A percentile compares a stretch with the other conserved stretches of the same genome.
Evolutionary conservation across 75 land plant species (phyloP).

Genomic region (Sequoiadendron giganteum): DNA sequence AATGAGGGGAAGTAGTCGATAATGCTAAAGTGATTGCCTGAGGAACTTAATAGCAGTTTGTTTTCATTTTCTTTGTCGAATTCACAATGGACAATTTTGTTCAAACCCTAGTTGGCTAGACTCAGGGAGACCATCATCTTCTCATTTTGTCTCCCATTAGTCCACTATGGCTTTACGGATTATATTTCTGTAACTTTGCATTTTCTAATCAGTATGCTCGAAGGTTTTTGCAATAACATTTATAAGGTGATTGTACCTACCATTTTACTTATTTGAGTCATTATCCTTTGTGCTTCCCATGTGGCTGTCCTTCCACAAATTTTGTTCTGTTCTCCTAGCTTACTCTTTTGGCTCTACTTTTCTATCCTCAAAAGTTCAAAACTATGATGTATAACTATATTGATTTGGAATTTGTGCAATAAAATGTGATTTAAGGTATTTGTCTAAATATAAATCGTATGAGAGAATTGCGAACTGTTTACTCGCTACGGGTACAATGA

Average conservation of each 20-base stretch:
- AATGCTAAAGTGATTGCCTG: background rate
- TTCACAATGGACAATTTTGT: background rate
- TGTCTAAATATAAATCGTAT: too few species aligned
- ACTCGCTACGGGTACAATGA: too few species aligned
- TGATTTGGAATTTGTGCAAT: background rate
- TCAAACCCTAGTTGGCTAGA: background rate
- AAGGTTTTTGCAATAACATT: background rate
- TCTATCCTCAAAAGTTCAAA: background rate
- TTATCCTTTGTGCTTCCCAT: background rate
- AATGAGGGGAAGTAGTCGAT: background rate
- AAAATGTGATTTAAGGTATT: background rate
- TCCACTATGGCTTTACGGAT: too few species aligned
- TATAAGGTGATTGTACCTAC: background rate
- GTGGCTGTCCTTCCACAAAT: background rate
- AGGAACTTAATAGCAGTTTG: background rate
- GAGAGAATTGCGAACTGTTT: too few species aligned
- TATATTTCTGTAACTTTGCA: too few species aligned
- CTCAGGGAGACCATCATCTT: background rate
- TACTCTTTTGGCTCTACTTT: background rate
- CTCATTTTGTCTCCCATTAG: background rate
- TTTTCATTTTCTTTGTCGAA: background rate
- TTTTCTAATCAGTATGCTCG: too few species aligned
- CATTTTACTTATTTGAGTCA: background rate
- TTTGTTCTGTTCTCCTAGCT: background rate
- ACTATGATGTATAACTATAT: background rate